A percentile compares a stretch with the other conserved stretches of the same genome.
phyloP scores from a whole-genome alignment of 768 basidiomycete genomes.

The Termitomyces sp. region DNA sequence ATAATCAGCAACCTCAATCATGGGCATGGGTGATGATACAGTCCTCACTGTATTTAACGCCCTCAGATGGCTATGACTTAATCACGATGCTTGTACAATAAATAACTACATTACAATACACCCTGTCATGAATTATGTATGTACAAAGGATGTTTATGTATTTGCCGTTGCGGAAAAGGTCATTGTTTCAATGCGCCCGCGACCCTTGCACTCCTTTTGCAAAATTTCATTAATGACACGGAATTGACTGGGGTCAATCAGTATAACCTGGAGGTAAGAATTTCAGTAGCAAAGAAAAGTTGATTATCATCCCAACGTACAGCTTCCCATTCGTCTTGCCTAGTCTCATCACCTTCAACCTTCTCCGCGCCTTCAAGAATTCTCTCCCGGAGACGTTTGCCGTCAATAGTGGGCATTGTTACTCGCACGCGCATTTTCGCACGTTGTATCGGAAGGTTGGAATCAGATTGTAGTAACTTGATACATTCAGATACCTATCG shows the following conservation, averaged over 20 bases:
- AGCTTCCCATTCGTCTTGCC: slow-evolving; percentile 76
- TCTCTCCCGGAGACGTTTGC: slow-evolving; percentile 63
- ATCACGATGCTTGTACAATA: slow-evolving; percentile 6
- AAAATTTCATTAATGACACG: slow-evolving; percentile 84
- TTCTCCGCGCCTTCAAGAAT: slow-evolving; percentile 72
- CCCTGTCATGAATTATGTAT: neutral
- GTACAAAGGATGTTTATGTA: slow-evolving; percentile 5
- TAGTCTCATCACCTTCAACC: slow-evolving; percentile 78
- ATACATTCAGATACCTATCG: slow-evolving; percentile 78
- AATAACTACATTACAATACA: neutral
- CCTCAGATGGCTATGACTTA: neutral
- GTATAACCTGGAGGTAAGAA: slow-evolving; percentile 54
- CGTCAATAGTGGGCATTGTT: slow-evolving; percentile 63
- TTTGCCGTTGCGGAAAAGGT: slow-evolving; percentile 60
- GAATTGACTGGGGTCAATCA: slow-evolving; percentile 93
- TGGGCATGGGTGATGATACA: neutral
- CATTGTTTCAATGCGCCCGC: slow-evolving; percentile 81
- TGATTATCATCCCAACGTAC: slow-evolving; percentile 42
- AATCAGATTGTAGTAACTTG: slow-evolving; percentile 73
- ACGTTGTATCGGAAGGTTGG: slow-evolving; percentile 88
- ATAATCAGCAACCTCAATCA: slow-evolving; percentile 24
- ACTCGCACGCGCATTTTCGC: slow-evolving; percentile 91
- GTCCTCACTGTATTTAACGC: neutral
- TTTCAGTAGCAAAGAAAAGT: neutral
- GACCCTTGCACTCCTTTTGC: slow-evolving; percentile 87